phyloP scores from a whole-genome alignment of 768 basidiomycete genomes.

The Imleria badia region DNA sequence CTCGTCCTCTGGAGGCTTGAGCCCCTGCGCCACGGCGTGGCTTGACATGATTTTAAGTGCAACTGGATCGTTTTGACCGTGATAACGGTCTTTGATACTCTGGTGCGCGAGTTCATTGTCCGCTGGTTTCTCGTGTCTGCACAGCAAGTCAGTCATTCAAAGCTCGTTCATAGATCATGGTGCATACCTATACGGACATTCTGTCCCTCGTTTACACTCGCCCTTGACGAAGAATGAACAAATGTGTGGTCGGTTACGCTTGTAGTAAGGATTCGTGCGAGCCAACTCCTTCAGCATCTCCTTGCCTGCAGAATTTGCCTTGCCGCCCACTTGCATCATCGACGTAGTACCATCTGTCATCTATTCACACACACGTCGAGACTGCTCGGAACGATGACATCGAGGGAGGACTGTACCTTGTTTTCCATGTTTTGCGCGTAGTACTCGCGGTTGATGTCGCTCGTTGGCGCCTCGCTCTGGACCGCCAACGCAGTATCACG shows the following conservation, averaged over 20 bases:
- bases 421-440: constrained; percentile 90
- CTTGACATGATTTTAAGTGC: constrained; percentile 82
- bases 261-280: constrained; percentile 95
- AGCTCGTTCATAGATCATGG: neutral
- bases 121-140: constrained; percentile 84
- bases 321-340: constrained; percentile 52
- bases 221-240: constrained; percentile 97
- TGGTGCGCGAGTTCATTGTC: constrained; percentile 86
- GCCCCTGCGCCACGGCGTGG: constrained; percentile 79
- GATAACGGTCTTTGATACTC: constrained; percentile 92
- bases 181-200: constrained; percentile 83
- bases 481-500: constrained; percentile 91
- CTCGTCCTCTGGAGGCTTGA: constrained; percentile 87
- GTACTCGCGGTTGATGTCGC: constrained; percentile 96
- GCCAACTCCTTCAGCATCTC: constrained; percentile 97
- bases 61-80: constrained; percentile 92
- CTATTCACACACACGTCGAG: constrained; percentile 37
- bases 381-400: neutral
- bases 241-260: constrained; percentile 90
- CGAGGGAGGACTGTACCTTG: constrained; percentile 47
- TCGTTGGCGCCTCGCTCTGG: constrained; percentile 87
- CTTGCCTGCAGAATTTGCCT: constrained; percentile 78
- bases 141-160: neutral
- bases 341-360: constrained; percentile 67
- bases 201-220: constrained; percentile 85